These are phyloP conservation scores for Podospora pseudoanserina DNA, from an alignment of 495 filamentous ascomycete species.

Conservation along the genomic window DNA sequence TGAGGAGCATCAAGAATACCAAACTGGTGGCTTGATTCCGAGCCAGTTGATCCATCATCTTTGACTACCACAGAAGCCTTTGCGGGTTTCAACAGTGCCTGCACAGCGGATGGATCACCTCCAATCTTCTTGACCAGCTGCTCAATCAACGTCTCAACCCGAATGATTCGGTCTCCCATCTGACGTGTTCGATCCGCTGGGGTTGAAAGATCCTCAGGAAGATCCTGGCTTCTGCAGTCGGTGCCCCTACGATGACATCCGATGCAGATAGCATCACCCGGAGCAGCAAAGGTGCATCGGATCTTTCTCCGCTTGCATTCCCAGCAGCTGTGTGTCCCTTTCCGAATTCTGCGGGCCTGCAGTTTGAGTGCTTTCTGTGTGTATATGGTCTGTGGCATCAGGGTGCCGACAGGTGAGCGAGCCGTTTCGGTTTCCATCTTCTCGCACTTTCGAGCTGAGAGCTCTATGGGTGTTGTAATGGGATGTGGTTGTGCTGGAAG, in stretches of 20 bases:
- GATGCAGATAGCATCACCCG: slow-evolving; percentile 36
- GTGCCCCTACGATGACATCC: slow-evolving; percentile 41
- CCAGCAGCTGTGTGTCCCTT: slow-evolving; percentile 52
- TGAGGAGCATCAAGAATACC: slow-evolving; percentile 4
- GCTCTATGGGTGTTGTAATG: not conserved
- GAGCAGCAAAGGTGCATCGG: slow-evolving; percentile 41
- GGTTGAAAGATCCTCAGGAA: slow-evolving; percentile 29
- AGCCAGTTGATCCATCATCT: not conserved
- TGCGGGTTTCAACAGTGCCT: not conserved
- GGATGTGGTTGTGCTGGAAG: not conserved
- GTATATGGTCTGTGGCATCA: not conserved
- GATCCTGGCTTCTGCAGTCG: slow-evolving; percentile 44
- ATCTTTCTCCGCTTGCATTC: slow-evolving; percentile 52
- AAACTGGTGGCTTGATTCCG: not conserved
- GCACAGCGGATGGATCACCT: not conserved
- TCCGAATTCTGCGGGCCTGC: slow-evolving; percentile 33
- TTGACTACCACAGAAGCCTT: not conserved
- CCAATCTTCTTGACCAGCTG: slow-evolving; percentile 22
- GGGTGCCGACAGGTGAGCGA: not conserved
- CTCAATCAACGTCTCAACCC: slow-evolving; percentile 31
- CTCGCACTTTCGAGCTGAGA: not conserved
- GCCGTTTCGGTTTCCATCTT: not conserved
- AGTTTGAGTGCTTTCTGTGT: not conserved
- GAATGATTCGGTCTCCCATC: slow-evolving; percentile 24
- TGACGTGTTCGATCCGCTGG: not conserved